Conservation (phyloP, 768 basidiomycete species). For the Lyophyllum semitale region DNA sequence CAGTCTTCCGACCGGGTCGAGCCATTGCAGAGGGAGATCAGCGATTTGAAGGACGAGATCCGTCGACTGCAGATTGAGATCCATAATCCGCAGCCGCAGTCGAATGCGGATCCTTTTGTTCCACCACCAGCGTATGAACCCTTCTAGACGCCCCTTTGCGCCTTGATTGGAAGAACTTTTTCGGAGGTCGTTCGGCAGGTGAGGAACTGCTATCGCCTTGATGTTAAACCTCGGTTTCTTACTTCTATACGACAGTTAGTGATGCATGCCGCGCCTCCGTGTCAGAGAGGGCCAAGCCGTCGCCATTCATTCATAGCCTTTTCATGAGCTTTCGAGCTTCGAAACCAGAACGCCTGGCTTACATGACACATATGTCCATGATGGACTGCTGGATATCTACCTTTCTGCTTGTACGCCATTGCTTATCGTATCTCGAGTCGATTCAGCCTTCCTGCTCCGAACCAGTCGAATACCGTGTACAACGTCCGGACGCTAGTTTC, state of each 20-base stretch:
- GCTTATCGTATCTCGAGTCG: background rate
- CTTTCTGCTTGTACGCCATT: background rate
- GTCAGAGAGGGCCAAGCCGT: too few species aligned
- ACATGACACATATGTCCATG: too few species aligned
- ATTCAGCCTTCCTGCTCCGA: too few species aligned
- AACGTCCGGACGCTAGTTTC: too few species aligned
- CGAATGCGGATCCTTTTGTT: constrained; percentile 7
- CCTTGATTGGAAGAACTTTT: background rate
- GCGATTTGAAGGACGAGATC: constrained; percentile 13
- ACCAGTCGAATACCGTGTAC: too few species aligned
- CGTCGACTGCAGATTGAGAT: constrained; percentile 12
- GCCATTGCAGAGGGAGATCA: constrained; percentile 11
- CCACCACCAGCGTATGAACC: constrained; percentile 20
- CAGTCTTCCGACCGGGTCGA: constrained; percentile 7
- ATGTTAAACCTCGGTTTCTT: background rate
- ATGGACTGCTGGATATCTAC: too few species aligned
- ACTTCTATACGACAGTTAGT: background rate
- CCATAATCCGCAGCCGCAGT: constrained; percentile 1
- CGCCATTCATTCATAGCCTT: too few species aligned
- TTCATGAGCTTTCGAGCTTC: too few species aligned
- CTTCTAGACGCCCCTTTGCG: background rate
- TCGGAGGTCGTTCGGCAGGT: too few species aligned
- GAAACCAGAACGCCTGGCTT: too few species aligned
- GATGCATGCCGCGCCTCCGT: too few species aligned
- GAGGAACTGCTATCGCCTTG: too few species aligned